phyloP scores from a whole-genome alignment of 2,329 filamentous ascomycete species.

The Colletotrichum spinosum region DNA sequence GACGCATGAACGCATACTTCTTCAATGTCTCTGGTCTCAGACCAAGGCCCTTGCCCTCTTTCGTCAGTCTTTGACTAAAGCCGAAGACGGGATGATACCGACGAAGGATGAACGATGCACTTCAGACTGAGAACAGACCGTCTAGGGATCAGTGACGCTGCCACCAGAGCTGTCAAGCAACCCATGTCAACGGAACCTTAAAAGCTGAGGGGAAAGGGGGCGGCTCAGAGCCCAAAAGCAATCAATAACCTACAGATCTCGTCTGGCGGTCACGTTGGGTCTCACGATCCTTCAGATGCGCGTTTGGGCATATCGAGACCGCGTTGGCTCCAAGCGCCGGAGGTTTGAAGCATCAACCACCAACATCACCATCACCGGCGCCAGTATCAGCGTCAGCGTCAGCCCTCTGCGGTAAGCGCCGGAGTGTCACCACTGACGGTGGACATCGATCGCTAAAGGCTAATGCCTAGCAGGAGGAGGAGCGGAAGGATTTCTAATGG shows the following conservation, averaged over 20 bases:
- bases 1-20: constrained; percentile 26
- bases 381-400: too few relatives aligned
- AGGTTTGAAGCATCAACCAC: background rate
- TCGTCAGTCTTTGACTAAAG: constrained; percentile 9
- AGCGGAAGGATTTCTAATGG: constrained; percentile 5
- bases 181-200: constrained; percentile 33
- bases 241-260: constrained; percentile 2
- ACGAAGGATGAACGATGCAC: constrained; percentile 31
- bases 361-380: constrained; percentile 1
- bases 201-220: constrained; percentile 4
- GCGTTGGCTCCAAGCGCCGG: constrained; percentile 13
- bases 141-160: constrained; percentile 26
- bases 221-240: constrained; percentile 8
- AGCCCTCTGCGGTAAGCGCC: constrained; percentile 19
- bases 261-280: constrained; percentile 9
- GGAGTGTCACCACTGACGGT: constrained; percentile 18
- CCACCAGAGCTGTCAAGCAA: constrained; percentile 26
- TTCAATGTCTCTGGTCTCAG: constrained; percentile 13
- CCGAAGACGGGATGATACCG: constrained; percentile 18
- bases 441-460: constrained; percentile 5
- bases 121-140: constrained; percentile 30
- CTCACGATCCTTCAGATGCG: constrained; percentile 19
- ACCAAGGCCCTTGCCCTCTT: constrained; percentile 9
- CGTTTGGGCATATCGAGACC: constrained; percentile 17
- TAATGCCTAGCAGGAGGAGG: background rate